Conservation (phyloP, 106 monocot species). For the Platanthera guangdongensis region DNA sequence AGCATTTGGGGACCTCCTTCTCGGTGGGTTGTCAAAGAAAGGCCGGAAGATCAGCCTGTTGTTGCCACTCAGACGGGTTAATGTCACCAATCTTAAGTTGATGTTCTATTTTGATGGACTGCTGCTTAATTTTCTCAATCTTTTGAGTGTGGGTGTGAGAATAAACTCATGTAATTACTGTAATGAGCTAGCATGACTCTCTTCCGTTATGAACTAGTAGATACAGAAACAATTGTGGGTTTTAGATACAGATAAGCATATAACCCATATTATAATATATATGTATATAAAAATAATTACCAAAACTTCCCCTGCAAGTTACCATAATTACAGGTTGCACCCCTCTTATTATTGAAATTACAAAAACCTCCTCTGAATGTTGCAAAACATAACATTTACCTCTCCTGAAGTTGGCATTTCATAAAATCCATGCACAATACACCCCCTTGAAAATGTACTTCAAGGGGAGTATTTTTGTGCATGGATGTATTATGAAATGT, state of each 20-base stretch:
- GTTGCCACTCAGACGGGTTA: not conserved
- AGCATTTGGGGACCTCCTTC: slow-evolving; percentile 85
- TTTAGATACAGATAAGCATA: not conserved
- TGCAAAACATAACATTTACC: too few relatives aligned
- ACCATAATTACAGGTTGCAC: too few relatives aligned
- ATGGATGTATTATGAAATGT: too few relatives aligned
- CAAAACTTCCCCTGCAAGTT: too few relatives aligned
- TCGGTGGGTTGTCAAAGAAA: slow-evolving; percentile 22
- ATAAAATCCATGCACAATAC: too few relatives aligned
- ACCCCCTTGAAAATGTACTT: too few relatives aligned
- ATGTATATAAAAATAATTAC: too few relatives aligned
- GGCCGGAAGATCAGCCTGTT: slow-evolving; percentile 16
- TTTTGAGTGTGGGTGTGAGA: not conserved
- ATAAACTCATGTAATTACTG: not conserved
- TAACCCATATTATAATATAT: too few relatives aligned
- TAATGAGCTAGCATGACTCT: not conserved
- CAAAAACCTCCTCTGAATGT: too few relatives aligned
- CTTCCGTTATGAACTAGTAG: not conserved
- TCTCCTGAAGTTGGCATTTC: too few relatives aligned
- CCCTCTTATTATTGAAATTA: too few relatives aligned
- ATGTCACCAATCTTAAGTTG: not conserved
- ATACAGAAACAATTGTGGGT: not conserved
- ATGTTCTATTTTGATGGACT: not conserved
- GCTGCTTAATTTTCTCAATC: not conserved
- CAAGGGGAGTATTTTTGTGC: too few relatives aligned